These are phyloP conservation scores for Chaetomiaceae sp. DNA, from an alignment of 2,329 filamentous ascomycete species.

Conservation along the genomic window DNA sequence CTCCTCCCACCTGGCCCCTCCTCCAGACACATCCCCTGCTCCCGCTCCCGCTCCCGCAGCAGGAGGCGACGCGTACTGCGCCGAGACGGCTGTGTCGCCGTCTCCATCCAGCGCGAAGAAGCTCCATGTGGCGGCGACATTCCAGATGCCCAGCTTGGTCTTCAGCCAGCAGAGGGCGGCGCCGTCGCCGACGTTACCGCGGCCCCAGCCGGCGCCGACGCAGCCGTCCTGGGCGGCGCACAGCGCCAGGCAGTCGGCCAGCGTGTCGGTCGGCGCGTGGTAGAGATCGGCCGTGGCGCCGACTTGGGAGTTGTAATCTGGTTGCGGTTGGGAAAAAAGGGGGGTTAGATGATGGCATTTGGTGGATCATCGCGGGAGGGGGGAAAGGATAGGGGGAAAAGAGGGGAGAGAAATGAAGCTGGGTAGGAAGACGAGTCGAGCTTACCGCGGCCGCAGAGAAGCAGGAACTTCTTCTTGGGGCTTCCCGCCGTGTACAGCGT, in stretches of 20 bases:
- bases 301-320: constrained; percentile 30
- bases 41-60: too few species aligned
- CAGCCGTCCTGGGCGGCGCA: constrained; percentile 29
- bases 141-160: constrained; percentile 26
- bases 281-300: constrained; percentile 29
- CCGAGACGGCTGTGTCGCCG: too few species aligned
- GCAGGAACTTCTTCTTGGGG: constrained; percentile 23
- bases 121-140: constrained; percentile 27
- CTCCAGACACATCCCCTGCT: too few species aligned
- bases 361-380: too few species aligned
- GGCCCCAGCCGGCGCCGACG: constrained; percentile 33
- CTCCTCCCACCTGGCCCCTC: too few species aligned
- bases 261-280: constrained; percentile 20
- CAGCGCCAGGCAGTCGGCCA: constrained; percentile 30
- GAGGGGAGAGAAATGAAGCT: not conserved
- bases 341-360: constrained; percentile 10
- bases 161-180: constrained; percentile 32
- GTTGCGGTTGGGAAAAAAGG: constrained; percentile 27
- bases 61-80: too few species aligned
- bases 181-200: not conserved
- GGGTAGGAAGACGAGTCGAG: too few species aligned
- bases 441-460: constrained; percentile 28
- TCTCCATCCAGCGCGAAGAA: too few species aligned
- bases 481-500: constrained; percentile 27
- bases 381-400: not conserved